Evolutionary conservation across 495 filamentous ascomycete species (phyloP), one percentile per base, ranked within the genome.

Genomic region (Penicillium chermesinum): DNA sequence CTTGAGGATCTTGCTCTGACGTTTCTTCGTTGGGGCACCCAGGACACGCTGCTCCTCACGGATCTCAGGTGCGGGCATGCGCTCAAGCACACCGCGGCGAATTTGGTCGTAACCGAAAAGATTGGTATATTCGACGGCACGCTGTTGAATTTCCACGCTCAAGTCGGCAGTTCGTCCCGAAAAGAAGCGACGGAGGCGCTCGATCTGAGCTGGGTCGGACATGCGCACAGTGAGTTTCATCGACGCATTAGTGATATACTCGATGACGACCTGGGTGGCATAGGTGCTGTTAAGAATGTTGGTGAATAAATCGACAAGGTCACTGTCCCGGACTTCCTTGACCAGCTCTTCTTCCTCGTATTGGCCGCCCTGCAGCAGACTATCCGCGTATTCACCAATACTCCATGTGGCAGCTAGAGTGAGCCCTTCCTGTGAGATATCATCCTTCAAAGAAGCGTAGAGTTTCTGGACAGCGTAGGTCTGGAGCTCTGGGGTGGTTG

Each of bases 51-150:
- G 89, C 61, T 91, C 86, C 64, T 98, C 93, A 44, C 89, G 88
- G 56, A 97, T 96, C 63, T 97, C 91, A 7, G 93, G 93, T 2
- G 91, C 80, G 10, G 93, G 93, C 93, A 98, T 98, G 61, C 90
- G 88, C 69, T 98, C 93, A 1, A 98, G 73, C 9, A 98, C 93
- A 40, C 93, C 93, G 36, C 80, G 78, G 20, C 91, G 84, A 46
- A 98, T 86, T 40, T 90, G 78, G 49, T 98, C 89, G 52, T 87
- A 89, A 1, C 80, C 80, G 55, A 98, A 96, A 12, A 98, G 76
- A 59, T 98, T 97, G 38, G 83, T 83, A 53, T 95, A 98, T 64
- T 98, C 93, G 13, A 95, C 91, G 9, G 90, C 85, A 58, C 93
- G 81, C 66, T 98, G 94, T 62, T 98, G 93, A 7, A 97, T 86